Evolutionary conservation across 192 early-diverging fungal species (phyloP).

Genomic region (Coemansia sp.): DNA sequence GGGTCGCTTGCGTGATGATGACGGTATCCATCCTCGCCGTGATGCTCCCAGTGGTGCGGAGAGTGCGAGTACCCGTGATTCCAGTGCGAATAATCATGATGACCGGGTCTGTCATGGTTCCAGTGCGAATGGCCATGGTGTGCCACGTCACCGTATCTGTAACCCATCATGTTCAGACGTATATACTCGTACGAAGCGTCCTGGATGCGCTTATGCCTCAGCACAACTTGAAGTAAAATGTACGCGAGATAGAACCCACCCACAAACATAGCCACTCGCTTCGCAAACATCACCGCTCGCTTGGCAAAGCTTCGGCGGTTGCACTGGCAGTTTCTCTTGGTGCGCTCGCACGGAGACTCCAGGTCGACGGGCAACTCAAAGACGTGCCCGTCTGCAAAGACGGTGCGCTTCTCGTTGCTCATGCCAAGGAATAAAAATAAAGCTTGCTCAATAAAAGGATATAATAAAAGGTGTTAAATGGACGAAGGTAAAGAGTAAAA

Average conservation of each 20-base stretch:
- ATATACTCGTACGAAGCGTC: too few relatives aligned
- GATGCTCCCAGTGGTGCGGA: slow-evolving; percentile 3
- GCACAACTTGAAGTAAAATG: neutral
- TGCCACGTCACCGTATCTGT: too few relatives aligned
- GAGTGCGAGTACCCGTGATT: neutral
- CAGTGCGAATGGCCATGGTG: too few relatives aligned
- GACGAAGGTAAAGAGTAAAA: slow-evolving; percentile 6
- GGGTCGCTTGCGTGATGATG: slow-evolving; percentile 10
- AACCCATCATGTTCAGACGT: too few relatives aligned
- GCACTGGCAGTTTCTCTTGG: slow-evolving; percentile 13
- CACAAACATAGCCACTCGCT: neutral
- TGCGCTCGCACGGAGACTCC: slow-evolving; percentile 25
- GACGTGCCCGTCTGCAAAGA: slow-evolving; percentile 26
- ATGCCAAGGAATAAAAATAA: slow-evolving; percentile 9
- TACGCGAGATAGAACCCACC: neutral
- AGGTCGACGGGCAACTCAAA: slow-evolving; percentile 24
- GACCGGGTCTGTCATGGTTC: too few relatives aligned
- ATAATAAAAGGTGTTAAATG: neutral
- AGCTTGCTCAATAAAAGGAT: neutral
- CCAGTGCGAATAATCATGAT: slow-evolving; percentile 3
- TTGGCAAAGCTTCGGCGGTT: neutral
- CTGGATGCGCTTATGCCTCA: neutral
- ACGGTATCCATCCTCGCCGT: neutral
- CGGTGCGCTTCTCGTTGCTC: slow-evolving; percentile 46
- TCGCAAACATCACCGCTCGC: neutral